Conservation (phyloP, 106 monocot species). For the Alisma plantagoaquatica region DNA sequence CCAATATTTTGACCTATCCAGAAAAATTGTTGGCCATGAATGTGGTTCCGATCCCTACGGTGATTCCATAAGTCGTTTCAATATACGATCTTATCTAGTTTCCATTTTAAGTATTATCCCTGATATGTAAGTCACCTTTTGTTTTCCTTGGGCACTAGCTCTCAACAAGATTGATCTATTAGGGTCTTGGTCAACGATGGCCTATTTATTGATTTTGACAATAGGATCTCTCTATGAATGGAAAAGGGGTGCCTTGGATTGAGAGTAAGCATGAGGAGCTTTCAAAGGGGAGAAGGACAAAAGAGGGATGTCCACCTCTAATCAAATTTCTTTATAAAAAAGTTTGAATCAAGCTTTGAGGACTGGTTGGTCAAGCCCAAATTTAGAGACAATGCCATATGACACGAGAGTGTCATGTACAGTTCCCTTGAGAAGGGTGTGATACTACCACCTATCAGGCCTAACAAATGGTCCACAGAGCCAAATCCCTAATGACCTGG, state of each 20-base stretch:
- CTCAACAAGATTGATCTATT: conserved; percentile 10
- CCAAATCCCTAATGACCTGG: no score
- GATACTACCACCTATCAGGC: no score
- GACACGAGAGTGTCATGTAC: no score
- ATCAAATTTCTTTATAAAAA: no score
- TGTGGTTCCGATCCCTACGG: conserved; percentile 18
- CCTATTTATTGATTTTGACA: conserved; percentile 11
- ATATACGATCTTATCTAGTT: conserved; percentile 14
- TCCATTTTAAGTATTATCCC: conserved; percentile 3
- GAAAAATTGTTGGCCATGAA: conserved; percentile 14
- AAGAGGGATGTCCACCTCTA: no score
- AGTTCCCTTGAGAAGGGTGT: no score
- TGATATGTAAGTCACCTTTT: conserved; percentile 10
- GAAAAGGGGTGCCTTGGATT: conserved; percentile 6
- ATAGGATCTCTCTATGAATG: conserved; percentile 15
- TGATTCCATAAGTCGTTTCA: no score
- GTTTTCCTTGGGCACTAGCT: conserved; percentile 11
- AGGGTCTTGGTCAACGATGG: conserved; percentile 11
- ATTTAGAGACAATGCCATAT: no score
- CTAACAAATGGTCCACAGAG: no score
- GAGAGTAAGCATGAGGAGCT: conserved; percentile 6
- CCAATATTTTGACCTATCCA: conserved; percentile 15
- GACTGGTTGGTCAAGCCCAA: no score
- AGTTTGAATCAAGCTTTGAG: no score
- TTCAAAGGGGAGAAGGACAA: conserved; percentile 2